phyloP scores from a whole-genome alignment of 768 basidiomycete species.

The Clathrus columnatus region DNA sequence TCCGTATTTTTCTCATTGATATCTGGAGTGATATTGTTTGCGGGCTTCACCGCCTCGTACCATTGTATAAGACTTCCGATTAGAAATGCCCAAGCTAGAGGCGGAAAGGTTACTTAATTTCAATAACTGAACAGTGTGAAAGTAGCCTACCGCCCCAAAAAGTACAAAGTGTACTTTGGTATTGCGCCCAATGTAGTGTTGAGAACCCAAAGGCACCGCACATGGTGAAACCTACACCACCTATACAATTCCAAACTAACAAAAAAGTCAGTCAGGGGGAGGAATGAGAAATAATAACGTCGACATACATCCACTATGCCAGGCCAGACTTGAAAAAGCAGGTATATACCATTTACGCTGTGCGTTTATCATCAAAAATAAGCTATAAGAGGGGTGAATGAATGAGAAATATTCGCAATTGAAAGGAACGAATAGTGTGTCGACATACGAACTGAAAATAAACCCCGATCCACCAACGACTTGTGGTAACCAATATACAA shows the following conservation, averaged over 20 bases:
- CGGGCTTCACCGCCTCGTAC: constrained; percentile 37
- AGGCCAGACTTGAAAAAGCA: constrained; percentile 37
- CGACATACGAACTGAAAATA: constrained; percentile 32
- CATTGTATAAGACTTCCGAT: constrained; percentile 48
- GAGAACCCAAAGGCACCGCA: constrained; percentile 52
- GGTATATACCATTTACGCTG: constrained; percentile 48
- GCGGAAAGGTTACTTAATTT: not conserved
- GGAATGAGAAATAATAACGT: not conserved
- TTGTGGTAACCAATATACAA: constrained; percentile 55
- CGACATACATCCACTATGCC: constrained; percentile 40
- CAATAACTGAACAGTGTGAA: not conserved
- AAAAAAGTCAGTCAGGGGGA: not conserved
- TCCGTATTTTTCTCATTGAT: too few relatives aligned
- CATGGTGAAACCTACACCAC: constrained; percentile 47
- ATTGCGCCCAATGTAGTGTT: constrained; percentile 27
- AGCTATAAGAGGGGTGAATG: constrained; percentile 7
- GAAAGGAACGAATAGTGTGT: not conserved
- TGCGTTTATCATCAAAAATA: constrained; percentile 44
- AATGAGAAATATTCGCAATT: not conserved
- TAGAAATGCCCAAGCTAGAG: constrained; percentile 47
- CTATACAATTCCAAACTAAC: constrained; percentile 51
- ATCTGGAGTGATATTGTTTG: too few relatives aligned
- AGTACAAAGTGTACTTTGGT: constrained; percentile 45
- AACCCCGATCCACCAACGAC: constrained; percentile 55
- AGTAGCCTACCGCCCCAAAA: constrained; percentile 36